Evolutionary conservation across 805 yeast species (phyloP).

Genomic region (Blastobotrys attinorum): DNA sequence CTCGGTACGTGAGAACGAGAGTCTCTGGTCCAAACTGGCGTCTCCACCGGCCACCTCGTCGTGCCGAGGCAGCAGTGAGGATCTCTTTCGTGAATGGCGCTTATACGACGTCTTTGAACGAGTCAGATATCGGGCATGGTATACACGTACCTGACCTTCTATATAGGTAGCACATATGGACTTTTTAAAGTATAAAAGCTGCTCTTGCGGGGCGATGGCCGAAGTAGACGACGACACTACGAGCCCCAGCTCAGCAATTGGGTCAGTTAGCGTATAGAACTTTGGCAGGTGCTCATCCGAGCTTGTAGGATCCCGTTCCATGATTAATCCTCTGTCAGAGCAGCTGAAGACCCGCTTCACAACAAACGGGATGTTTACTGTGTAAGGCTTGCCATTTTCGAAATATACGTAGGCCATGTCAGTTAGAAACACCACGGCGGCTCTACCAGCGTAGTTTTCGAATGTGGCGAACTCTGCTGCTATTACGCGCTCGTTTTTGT

Average conservation of each 20-base stretch:
- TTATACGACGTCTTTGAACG: constrained; percentile 6
- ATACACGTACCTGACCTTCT: constrained; percentile 41
- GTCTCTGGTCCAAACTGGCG: constrained; percentile 13
- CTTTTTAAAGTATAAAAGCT: constrained; percentile 40
- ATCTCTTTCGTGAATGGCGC: constrained; percentile 12
- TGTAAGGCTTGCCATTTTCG: constrained; percentile 48
- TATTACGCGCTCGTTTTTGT: constrained; percentile 41
- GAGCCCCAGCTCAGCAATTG: constrained; percentile 64
- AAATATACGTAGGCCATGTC: constrained; percentile 59
- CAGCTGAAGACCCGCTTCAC: constrained; percentile 55
- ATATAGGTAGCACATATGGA: constrained; percentile 49
- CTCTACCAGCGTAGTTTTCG: constrained; percentile 21
- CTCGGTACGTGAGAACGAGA: constrained; percentile 15
- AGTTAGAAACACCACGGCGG: constrained; percentile 52
- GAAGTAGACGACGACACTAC: constrained; percentile 66
- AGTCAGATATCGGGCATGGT: constrained; percentile 44
- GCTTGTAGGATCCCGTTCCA: constrained; percentile 40
- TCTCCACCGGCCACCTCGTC: constrained; percentile 12
- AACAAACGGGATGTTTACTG: constrained; percentile 62
- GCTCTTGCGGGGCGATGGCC: constrained; percentile 51
- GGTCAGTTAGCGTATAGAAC: constrained; percentile 66
- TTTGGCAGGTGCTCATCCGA: constrained; percentile 17
- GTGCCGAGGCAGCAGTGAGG: constrained; percentile 9
- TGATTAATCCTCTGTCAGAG: constrained; percentile 51
- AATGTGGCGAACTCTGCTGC: constrained; percentile 58